Evolutionary conservation across 225 moss, liverwort and hornwort species (phyloP), one percentile per base, ranked within the genome.

Genomic region (Rhytidiadelphus loreus): DNA sequence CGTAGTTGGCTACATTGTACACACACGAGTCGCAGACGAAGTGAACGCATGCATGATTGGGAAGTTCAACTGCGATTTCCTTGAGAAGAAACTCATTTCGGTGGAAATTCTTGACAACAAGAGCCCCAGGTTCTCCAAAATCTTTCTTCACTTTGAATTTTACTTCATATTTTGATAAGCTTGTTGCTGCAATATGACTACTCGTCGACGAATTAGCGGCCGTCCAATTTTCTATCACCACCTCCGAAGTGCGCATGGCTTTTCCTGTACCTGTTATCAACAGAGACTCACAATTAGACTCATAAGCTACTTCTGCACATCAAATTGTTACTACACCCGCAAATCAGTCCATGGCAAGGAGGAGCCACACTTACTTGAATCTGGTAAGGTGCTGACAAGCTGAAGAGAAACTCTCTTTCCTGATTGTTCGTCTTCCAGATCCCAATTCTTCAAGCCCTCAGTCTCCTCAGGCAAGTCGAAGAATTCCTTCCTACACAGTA

Each of bases 11-110:
- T 66, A 90, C 89, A 65, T 93, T 92, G 81, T 95, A 93, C 69
- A 97, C 86, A 87, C 96, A 95, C 14, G 96, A 96, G 86, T 95
- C 63, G 86, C 95, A 96, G 21, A 89, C 86, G 88, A 97, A 97
- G 89, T 95, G 91, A 65, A 93, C 77, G 46, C 57, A 58, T 57
- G 82, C 75, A 74, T 39, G 87, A 78, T 87, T 86, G 14, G 92
- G 80, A 55, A 89, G 91, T 77, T 88, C 79, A 32, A 96, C 88
- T 46, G 90, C 80, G 82, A 96, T 60, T 23, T 94, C 91, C 72
- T 94, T 95, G 77, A 96, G 92, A 60, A 94, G 93, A 81, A 96
- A 96, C 89, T 96, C 96, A 57, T 93, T 89, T 39, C 94, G 94
- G 81, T 96, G 96, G 64, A 92, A 89, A 66, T 95, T 97, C 64